Base-by-base conservation (phyloP, 1,284 basidiomycete species). In the Trametes polyzona region DNA sequence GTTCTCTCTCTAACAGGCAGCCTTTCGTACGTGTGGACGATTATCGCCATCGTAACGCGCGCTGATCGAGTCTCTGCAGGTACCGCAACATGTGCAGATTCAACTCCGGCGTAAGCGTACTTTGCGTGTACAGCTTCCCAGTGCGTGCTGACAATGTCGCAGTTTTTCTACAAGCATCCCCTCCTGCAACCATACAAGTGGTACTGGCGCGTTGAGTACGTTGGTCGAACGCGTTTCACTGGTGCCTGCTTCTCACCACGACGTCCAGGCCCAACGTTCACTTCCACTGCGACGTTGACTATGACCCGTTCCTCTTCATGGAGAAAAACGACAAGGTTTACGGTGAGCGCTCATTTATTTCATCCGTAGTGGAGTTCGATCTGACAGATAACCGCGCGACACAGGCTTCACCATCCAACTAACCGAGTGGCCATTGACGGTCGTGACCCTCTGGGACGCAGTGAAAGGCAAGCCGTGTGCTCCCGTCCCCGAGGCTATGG, bases 271-370 rank as follows among this genome's bases (percentile, higher is more conserved):
- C 90, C 0, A 80, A 82, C 50, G 84, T 92, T 55, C 83, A 87
- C 69, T 89, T 87, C 72, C 84, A 84, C 71, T 93, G 91, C 69
- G 84, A 93, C 65, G 70, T 91, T 46, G 75, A 80, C 46, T 84
- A 83, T 60, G 91, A 93, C 64, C 90, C 90, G 0, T 93, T 93
- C 77, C 58, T 84, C 5, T 86, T 81, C 70, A 90, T 93, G 90
- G 78, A 88, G 66, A 79, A 89, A 36, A 76, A 90, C 65, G 81
- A 86, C 59, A 92, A 92, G 70, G 76, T 82, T 6, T 90, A 89
- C 61, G 84, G 83, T 80, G 47, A 33, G 63, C 57, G 23, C n/a
- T 56, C 21, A 27, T 37, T 12, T 12, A 14, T 33, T 40, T 10
- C 17, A 35, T 10, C 37, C 12, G 16, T 44, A 30, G 30, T 10